Base-by-base conservation (phyloP, 257 asterid genomes). In the Thymus mandschuricus region DNA sequence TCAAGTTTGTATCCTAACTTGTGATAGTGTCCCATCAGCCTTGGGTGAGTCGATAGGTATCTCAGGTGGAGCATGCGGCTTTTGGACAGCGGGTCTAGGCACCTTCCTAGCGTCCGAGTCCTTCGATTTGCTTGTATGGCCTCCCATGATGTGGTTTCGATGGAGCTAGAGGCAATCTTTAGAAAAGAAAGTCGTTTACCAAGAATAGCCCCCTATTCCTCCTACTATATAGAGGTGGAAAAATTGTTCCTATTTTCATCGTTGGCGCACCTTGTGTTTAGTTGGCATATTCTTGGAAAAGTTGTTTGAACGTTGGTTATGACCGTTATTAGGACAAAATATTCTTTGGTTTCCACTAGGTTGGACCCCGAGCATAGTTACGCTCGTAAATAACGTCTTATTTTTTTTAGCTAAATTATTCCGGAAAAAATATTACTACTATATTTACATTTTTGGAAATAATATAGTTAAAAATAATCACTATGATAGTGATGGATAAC, bases 61-160 rank as follows among this genome's bases (percentile, higher is more conserved):
- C 50, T 54, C 59, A 10, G 65, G 60, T 3, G 55, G 33, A 31
- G 62, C 66, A 56, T 60, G 79, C 0, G 84, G 79, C 28, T 74
- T 61, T 35, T 75, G 78, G 49, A 48, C 72, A 0, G 78, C 82
- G 0, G 87, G 86, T 67, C 70, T 68, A 1, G 85, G 86, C 50
- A 74, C 78, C 67, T 68, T 60, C 46, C 83, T 70, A 56, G 58
- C 64, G 10, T 80, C 87, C 83, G 83, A 78, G 59, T 84, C 97
- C 78, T 87, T 88, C 12, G 96, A 97, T 86, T 79, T 92, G 86
- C 89, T 88, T 85, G 96, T 95, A 66, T 97, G 90, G 87, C 89
- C 97, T 74, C 98, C 98, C 98, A 92, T 92, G 81, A 60, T 82
- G 64, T 2, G 58, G n/a, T 21, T 52, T 31, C 10, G 7, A 52